Evolutionary conservation across 129 eudicot genomes (phyloP).

Genomic region (Helianthus tuberosus): DNA sequence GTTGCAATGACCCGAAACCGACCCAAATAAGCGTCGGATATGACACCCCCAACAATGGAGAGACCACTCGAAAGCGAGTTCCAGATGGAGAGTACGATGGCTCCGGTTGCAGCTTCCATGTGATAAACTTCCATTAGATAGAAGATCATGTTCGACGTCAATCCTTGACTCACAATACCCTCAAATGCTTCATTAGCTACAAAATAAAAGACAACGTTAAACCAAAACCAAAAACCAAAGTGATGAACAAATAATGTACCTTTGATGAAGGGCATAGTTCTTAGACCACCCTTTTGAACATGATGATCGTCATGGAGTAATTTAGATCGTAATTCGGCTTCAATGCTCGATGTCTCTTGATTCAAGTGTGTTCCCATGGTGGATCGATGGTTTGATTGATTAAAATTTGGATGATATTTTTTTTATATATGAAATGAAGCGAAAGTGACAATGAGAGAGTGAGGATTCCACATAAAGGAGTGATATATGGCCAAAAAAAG

Average conservation of each 20-base stretch:
- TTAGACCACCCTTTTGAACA: neutral
- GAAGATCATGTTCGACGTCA: conserved; percentile 45
- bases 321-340: conserved; percentile 15
- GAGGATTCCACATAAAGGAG: no score
- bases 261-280: conserved; percentile 41
- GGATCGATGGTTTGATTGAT: neutral
- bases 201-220: neutral
- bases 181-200: conserved; percentile 47
- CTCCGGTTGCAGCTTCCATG: conserved; percentile 36
- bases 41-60: conserved; percentile 43
- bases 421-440: no score
- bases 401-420: neutral
- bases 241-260: conserved; percentile 14
- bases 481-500: no score
- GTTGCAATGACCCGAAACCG: no score
- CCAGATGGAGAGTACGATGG: conserved; percentile 39
- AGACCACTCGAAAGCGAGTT: conserved; percentile 24
- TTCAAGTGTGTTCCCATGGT: conserved; percentile 27
- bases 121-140: conserved; percentile 19
- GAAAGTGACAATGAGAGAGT: no score
- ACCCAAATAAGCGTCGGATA: conserved; percentile 36
- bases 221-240: no score
- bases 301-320: conserved; percentile 15
- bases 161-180: conserved; percentile 39
- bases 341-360: neutral